A percentile compares a stretch with the other conserved stretches of the same genome.
These are phyloP conservation scores for Fragaria nilgerrensis DNA, from an alignment of 306 rosid genomes.

Conservation along the genomic window DNA sequence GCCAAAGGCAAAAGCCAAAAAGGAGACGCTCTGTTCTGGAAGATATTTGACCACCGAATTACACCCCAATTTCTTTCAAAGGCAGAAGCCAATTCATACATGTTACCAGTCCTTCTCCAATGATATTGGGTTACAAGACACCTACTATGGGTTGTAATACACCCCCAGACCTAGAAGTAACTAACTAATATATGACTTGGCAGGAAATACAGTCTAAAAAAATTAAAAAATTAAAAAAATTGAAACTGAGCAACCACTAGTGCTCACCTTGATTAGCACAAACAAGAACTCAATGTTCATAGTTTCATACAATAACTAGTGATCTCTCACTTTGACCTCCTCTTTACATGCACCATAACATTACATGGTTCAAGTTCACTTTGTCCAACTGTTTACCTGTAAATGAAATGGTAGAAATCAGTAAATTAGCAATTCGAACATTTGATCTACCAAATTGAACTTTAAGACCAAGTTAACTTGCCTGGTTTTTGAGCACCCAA, in stretches of 20 bases:
- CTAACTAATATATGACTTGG: constrained; percentile 36
- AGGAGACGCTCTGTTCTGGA: constrained; percentile 1
- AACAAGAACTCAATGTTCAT: constrained; percentile 28
- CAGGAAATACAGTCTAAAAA: constrained; percentile 24
- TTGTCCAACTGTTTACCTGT: constrained; percentile 43
- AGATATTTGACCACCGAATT: constrained; percentile 23
- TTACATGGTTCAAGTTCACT: constrained; percentile 20
- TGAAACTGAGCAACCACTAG: constrained; percentile 32
- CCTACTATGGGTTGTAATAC: constrained; percentile 37
- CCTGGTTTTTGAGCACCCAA: constrained; percentile 84
- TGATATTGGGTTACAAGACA: constrained; percentile 35
- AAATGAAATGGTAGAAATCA: constrained; percentile 21
- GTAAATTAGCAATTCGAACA: background rate
- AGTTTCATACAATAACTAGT: constrained; percentile 21
- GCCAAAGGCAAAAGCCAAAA: background rate
- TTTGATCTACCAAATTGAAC: background rate
- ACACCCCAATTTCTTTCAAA: constrained; percentile 23
- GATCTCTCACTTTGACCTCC: constrained; percentile 21
- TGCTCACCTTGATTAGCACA: constrained; percentile 33
- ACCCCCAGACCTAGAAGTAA: constrained; percentile 41
- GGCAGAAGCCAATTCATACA: constrained; percentile 46
- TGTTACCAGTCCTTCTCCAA: constrained; percentile 34
- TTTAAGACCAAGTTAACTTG: constrained; percentile 18
- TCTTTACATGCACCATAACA: constrained; percentile 30
- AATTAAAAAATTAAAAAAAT: constrained; percentile 24